phyloP scores from a whole-genome alignment of 2,329 filamentous ascomycete species.

The Hortaea sp. region DNA sequence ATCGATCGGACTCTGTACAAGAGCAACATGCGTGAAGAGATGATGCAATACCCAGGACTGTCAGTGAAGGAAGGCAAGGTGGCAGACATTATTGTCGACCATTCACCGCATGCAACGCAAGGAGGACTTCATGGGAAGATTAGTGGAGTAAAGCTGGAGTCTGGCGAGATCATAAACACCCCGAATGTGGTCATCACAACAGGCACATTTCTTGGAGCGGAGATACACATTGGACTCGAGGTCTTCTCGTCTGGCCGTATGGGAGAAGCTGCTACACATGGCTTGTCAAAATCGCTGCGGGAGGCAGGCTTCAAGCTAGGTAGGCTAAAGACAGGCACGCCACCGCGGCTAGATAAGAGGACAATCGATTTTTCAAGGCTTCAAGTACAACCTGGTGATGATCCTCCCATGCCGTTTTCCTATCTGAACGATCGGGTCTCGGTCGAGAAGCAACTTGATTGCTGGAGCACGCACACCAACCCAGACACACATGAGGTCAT shows the following conservation, averaged over 20 bases:
- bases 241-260: conserved; percentile 80
- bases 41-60: conserved; percentile 66
- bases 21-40: conserved; percentile 80
- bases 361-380: conserved; percentile 71
- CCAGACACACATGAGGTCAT: conserved; percentile 71
- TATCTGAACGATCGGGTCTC: conserved; percentile 72
- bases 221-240: conserved; percentile 86
- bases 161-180: conserved; percentile 72
- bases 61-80: conserved; percentile 78
- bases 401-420: conserved; percentile 82
- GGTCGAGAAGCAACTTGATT: conserved; percentile 74
- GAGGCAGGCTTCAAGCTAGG: conserved; percentile 85
- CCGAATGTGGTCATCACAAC: conserved; percentile 87
- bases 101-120: conserved; percentile 36
- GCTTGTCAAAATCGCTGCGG: conserved; percentile 78
- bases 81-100: conserved; percentile 75
- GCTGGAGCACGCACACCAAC: conserved; percentile 82
- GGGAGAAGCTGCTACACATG: conserved; percentile 87
- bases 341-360: conserved; percentile 70
- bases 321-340: conserved; percentile 89
- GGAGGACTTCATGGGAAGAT: conserved; percentile 57
- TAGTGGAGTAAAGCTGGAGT: conserved; percentile 75
- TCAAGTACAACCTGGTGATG: conserved; percentile 67
- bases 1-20: conserved; percentile 88
- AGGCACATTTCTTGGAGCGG: conserved; percentile 86